A percentile compares a stretch with the other conserved stretches of the same genome.
Evolutionary conservation across 495 filamentous ascomycete genomes (phyloP).

Genomic region (Penicillium daleae): DNA sequence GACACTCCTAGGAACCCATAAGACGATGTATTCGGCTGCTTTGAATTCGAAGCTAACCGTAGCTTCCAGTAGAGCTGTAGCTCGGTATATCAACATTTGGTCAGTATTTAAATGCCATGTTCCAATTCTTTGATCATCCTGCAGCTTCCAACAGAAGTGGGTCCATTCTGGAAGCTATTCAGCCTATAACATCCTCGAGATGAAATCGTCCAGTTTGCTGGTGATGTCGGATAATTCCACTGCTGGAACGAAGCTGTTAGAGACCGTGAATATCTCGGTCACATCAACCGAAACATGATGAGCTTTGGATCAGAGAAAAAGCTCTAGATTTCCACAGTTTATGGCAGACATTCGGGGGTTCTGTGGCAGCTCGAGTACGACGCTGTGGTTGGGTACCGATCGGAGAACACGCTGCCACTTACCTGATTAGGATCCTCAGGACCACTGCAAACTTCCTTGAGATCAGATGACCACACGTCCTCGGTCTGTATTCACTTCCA

Average conservation of each 20-base stretch:
- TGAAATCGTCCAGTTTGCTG: not conserved
- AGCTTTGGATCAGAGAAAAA: not conserved
- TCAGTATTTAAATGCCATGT: not conserved
- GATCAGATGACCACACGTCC: not conserved
- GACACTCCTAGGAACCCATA: not conserved
- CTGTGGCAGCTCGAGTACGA: not conserved
- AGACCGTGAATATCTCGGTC: not conserved
- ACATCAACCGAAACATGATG: too few species aligned
- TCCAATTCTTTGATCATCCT: not conserved
- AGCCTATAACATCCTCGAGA: not conserved
- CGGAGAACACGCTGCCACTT: slow-evolving; percentile 18
- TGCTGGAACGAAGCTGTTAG: not conserved
- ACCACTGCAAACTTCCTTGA: slow-evolving; percentile 1
- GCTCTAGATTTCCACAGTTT: not conserved
- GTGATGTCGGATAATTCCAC: not conserved
- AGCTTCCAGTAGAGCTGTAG: not conserved
- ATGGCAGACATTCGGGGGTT: not conserved
- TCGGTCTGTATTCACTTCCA: slow-evolving; percentile 4
- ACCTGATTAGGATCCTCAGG: slow-evolving; percentile 16
- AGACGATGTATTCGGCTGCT: not conserved
- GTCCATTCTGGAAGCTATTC: slow-evolving; percentile 1
- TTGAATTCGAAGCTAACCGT: not conserved
- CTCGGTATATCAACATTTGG: not conserved
- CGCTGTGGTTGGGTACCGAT: slow-evolving; percentile 8
- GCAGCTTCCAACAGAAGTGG: not conserved